Conservation (phyloP, 768 basidiomycete species). For the Daedalea quercina region DNA sequence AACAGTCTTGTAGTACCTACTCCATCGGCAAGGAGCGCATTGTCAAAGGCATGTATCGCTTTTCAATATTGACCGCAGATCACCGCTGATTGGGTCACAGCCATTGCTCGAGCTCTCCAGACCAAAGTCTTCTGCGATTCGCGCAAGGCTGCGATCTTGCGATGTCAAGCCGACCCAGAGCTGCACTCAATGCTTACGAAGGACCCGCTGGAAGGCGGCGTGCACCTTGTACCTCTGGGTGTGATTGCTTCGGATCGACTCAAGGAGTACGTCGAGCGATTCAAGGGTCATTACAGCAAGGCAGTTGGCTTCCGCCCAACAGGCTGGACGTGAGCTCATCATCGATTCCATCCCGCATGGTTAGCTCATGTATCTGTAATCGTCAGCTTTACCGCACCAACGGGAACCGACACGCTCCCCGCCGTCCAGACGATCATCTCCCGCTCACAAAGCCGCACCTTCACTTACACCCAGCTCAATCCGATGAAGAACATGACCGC, state of each 20-base stretch:
- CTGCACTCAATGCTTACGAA: conserved; percentile 70
- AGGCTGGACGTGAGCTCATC: conserved; percentile 80
- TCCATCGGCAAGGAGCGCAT: conserved; percentile 97
- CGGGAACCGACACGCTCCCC: conserved; percentile 55
- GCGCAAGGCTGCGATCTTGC: conserved; percentile 75
- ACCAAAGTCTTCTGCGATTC: conserved; percentile 87
- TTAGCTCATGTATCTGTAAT: background rate
- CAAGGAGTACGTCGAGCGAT: conserved; percentile 68
- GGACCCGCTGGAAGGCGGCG: conserved; percentile 68
- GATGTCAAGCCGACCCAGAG: conserved; percentile 80
- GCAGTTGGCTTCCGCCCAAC: conserved; percentile 87
- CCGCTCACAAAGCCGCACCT: conserved; percentile 56
- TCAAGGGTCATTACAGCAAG: conserved; percentile 62
- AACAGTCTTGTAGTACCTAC: conserved; percentile 60
- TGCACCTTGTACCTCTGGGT: conserved; percentile 82
- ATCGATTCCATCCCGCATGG: background rate
- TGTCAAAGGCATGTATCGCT: conserved; percentile 87
- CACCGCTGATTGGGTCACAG: too few relatives aligned
- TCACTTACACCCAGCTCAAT: conserved; percentile 62
- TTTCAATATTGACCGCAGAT: too few relatives aligned
- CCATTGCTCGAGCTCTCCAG: conserved; percentile 74
- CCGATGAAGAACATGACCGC: conserved; percentile 67
- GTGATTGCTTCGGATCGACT: conserved; percentile 73
- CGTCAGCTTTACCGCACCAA: conserved; percentile 58
- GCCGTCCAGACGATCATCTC: conserved; percentile 66